A percentile compares a stretch with the other conserved stretches of the same genome.
These are phyloP conservation scores for Suillus bovinus DNA, from an alignment of 768 basidiomycete genomes.

Conservation along the genomic window DNA sequence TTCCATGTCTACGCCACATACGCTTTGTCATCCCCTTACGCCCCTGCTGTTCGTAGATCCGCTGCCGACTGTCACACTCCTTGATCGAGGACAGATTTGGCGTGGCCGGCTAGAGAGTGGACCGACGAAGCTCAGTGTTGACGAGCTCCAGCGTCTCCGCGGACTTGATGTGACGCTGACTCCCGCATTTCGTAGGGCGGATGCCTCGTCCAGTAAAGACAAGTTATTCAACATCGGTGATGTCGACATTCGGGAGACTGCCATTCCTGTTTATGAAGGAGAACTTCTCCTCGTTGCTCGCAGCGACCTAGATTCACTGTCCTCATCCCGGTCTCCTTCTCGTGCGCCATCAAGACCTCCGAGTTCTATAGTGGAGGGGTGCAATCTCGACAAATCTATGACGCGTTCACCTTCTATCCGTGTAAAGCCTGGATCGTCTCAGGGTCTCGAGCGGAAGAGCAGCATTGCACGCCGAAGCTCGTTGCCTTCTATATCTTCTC, in stretches of 20 bases:
- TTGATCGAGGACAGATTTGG: constrained; percentile 65
- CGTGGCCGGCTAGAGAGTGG: constrained; percentile 72
- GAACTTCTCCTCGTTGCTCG: constrained; percentile 74
- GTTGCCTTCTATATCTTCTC: constrained; percentile 71
- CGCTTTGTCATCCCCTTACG: constrained; percentile 48
- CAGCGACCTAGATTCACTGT: constrained; percentile 42
- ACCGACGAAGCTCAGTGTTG: constrained; percentile 43
- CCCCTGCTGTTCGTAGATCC: constrained; percentile 79
- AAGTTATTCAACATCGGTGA: constrained; percentile 39
- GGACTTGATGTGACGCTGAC: constrained; percentile 48
- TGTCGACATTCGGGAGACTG: constrained; percentile 58
- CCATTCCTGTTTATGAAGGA: constrained; percentile 73
- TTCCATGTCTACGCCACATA: constrained; percentile 34
- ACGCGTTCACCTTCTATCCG: constrained; percentile 73
- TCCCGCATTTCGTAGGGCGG: constrained; percentile 17
- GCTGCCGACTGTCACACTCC: constrained; percentile 62
- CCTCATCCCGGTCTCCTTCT: constrained; percentile 57
- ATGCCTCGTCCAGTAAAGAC: constrained; percentile 22
- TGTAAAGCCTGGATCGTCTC: constrained; percentile 68
- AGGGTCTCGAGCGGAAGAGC: constrained; percentile 73
- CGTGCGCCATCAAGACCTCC: constrained; percentile 69
- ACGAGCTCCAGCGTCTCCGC: constrained; percentile 62
- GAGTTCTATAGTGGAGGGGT: constrained; percentile 54
- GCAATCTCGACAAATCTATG: constrained; percentile 41
- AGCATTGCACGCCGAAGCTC: constrained; percentile 76